phyloP scores from a whole-genome alignment of 805 yeast species.

The Candida insectorum region DNA sequence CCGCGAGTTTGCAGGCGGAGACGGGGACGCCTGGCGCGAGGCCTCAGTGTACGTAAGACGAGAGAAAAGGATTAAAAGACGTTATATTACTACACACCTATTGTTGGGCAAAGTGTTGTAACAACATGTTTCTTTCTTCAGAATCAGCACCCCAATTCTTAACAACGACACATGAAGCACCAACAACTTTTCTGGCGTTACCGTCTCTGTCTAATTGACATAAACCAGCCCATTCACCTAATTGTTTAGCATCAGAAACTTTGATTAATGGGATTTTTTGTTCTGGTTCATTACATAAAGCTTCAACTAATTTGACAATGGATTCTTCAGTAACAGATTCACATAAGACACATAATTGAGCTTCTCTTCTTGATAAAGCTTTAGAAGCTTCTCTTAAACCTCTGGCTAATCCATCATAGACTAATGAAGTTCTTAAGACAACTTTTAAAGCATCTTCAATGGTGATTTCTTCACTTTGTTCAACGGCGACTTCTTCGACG shows the following conservation, averaged over 20 bases:
- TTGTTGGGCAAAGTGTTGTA: slow-evolving; percentile 82
- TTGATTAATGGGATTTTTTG: slow-evolving; percentile 96
- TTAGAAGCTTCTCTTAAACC: slow-evolving; percentile 99
- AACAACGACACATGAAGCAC: slow-evolving; percentile 99
- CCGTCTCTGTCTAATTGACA: slow-evolving; percentile 99
- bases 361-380: slow-evolving; percentile 97
- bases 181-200: slow-evolving; percentile 99
- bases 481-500: slow-evolving; percentile 80
- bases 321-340: slow-evolving; percentile 98
- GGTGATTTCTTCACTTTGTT: slow-evolving; percentile 86
- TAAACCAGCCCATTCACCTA: slow-evolving; percentile 99
- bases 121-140: slow-evolving; percentile 92
- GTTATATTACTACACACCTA: slow-evolving; percentile 3
- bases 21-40: too few species aligned
- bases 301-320: slow-evolving; percentile 96
- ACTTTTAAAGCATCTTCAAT: slow-evolving; percentile 98
- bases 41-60: too few species aligned
- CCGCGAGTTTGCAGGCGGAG: too few species aligned
- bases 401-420: slow-evolving; percentile 99
- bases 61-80: too few species aligned
- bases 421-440: slow-evolving; percentile 95
- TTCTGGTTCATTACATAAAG: slow-evolving; percentile 97
- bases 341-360: slow-evolving; percentile 94
- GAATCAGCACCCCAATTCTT: slow-evolving; percentile 99
- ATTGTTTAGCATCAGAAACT: slow-evolving; percentile 98